Base-by-base conservation (phyloP, 148 eudicot genomes). In the Chenopodium quinoa region DNA sequence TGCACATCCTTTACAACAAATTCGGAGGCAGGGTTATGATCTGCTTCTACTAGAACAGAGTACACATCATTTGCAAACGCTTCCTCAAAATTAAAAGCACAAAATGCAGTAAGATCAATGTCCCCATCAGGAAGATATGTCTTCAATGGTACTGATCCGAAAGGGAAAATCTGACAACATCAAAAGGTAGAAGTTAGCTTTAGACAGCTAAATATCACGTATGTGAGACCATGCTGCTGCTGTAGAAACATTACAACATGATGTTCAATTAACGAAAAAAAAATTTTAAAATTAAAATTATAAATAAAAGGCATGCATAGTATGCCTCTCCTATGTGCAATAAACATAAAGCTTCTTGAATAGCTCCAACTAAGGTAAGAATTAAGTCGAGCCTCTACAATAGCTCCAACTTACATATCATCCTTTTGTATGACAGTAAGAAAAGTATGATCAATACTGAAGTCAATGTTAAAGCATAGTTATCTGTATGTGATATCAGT, bases 71-170 rank as follows among this genome's bases (percentile, higher is more conserved):
- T 85, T 13, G 89, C 92, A 80, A 93, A 86, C 27, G 80, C 76
- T 71, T 95, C 98, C 81, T 91, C 95, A 13, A 81, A 37, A 82
- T 78, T 87, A 73, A 87, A 82, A 83, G 85, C 85, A 82, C 90
- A 92, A 88, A 95, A 90, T 37, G 90, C 92, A 72, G 97, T 93
- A 81, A 95, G 89, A 88, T 95, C 98, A 77, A 95, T 92, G 82
- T 95, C 98, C 80, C 98, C 98, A 83, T 93, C 97, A 44, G 98
- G 97, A 85, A 95, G 98, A 86, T 92, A 95, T 20, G 97, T 95
- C 84, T 89, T 95, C 76, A 95, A 83, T 67, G 98, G 98, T 47
- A 95, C 98, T 19, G 98, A 95, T 74, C 98, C 98, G 84, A 90
- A 95, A 27, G 97, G 90, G 64, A 91, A 92, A 67, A 93, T 96